Evolutionary conservation across 352 stramenopile genomes (phyloP).

Genomic region (Nothophytophthora sp.): DNA sequence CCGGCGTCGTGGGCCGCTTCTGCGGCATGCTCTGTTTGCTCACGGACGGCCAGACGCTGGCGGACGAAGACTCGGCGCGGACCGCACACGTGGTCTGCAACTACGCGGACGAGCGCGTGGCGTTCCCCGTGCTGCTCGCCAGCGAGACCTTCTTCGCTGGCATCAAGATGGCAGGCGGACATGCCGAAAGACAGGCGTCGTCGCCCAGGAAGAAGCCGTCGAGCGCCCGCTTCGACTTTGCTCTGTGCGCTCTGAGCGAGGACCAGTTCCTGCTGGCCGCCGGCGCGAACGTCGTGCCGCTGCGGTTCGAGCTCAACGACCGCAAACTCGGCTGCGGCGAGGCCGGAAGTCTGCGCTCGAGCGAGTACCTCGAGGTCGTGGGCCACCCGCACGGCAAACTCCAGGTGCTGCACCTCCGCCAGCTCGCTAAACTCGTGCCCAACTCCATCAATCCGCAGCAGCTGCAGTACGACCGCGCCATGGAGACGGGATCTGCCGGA

Average conservation of each 20-base stretch:
- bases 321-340: constrained; percentile 58
- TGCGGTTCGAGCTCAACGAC: constrained; percentile 56
- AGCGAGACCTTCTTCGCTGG: constrained; percentile 53
- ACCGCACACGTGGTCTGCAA: constrained; percentile 55
- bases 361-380: constrained; percentile 49
- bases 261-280: constrained; percentile 46
- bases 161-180: constrained; percentile 25
- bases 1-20: constrained; percentile 51
- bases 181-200: constrained; percentile 1
- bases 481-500: constrained; percentile 39
- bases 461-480: constrained; percentile 44
- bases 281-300: constrained; percentile 40
- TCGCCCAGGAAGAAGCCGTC: constrained; percentile 10
- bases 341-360: constrained; percentile 16
- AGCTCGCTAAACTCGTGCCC: constrained; percentile 37
- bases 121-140: constrained; percentile 49
- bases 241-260: constrained; percentile 56
- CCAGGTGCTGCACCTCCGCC: constrained; percentile 44
- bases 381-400: constrained; percentile 57
- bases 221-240: constrained; percentile 29
- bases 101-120: constrained; percentile 36
- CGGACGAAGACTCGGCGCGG: constrained; percentile 34
- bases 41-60: constrained; percentile 47
- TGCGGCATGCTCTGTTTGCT: constrained; percentile 52
- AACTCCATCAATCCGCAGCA: constrained; percentile 57